Evolutionary conservation across 2,329 filamentous ascomycete species (phyloP).

Genomic region (Metarhizium album): DNA sequence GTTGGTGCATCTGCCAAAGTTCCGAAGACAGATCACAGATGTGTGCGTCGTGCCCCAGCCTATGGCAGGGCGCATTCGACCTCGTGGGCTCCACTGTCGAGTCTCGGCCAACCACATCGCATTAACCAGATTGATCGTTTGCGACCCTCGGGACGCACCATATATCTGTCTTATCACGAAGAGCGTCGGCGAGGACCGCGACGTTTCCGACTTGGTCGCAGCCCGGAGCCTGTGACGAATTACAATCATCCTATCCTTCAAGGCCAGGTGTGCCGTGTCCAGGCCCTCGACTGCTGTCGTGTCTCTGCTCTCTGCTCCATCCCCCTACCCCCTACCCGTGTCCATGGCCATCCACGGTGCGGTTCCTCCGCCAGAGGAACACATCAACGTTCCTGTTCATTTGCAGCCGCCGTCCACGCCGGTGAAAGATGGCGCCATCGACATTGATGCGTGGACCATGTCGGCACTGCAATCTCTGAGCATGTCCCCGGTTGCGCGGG

Average conservation of each 20-base stretch:
- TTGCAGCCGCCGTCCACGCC: slow-evolving; percentile 15
- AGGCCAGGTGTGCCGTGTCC: background rate
- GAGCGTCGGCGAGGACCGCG: no score
- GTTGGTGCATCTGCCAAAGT: no score
- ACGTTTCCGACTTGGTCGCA: background rate
- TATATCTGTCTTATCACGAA: no score
- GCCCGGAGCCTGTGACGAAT: background rate
- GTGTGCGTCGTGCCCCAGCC: background rate
- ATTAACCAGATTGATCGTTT: no score
- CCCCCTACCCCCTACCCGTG: no score
- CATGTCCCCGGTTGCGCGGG: slow-evolving; percentile 44
- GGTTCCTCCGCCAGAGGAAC: slow-evolving; percentile 35
- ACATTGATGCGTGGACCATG: slow-evolving; percentile 59
- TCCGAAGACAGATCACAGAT: no score
- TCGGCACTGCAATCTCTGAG: slow-evolving; percentile 44
- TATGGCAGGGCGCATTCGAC: background rate
- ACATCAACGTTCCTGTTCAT: slow-evolving; percentile 12
- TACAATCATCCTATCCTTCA: background rate
- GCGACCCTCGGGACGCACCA: background rate
- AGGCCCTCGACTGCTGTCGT: no score
- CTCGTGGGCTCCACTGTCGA: background rate
- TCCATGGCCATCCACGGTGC: slow-evolving; percentile 42
- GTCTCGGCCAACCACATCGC: no score
- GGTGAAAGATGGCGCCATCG: slow-evolving; percentile 25
- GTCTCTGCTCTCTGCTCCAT: background rate